Conservation (phyloP, 2,329 filamentous ascomycete genomes). For the Xylariomycetidae sp. region DNA sequence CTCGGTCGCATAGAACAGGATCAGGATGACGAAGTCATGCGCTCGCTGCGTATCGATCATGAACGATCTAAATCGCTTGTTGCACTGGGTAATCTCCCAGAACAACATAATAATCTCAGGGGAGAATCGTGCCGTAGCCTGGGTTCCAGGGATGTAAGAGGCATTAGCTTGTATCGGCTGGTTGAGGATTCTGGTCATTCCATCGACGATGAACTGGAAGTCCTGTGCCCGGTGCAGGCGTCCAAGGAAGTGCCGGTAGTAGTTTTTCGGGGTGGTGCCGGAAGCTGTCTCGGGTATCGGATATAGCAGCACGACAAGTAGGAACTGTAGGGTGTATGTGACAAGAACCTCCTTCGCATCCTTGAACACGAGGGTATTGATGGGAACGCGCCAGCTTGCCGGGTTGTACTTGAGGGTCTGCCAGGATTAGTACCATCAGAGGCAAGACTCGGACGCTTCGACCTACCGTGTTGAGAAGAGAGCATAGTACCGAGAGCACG, state of each 20-base stretch:
- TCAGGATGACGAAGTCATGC: slow-evolving; percentile 85
- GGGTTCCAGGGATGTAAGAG: slow-evolving; percentile 81
- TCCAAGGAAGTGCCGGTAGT: slow-evolving; percentile 86
- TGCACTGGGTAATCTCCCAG: slow-evolving; percentile 96
- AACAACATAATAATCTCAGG: slow-evolving; percentile 96
- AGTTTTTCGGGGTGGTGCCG: slow-evolving; percentile 70
- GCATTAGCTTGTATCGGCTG: slow-evolving; percentile 85
- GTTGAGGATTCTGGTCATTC: slow-evolving; percentile 86
- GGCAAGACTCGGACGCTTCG: slow-evolving; percentile 1
- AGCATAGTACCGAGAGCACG: slow-evolving; percentile 85
- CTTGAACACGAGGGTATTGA: slow-evolving; percentile 86
- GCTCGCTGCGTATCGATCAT: slow-evolving; percentile 93
- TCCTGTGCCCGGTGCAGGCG: slow-evolving; percentile 89
- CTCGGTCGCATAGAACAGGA: slow-evolving; percentile 89
- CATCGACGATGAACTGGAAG: slow-evolving; percentile 94
- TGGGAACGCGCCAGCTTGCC: slow-evolving; percentile 86
- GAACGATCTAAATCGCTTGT: slow-evolving; percentile 93
- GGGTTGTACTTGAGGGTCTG: slow-evolving; percentile 94
- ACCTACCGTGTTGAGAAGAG: slow-evolving; percentile 83
- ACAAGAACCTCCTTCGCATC: slow-evolving; percentile 87
- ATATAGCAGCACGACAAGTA: slow-evolving; percentile 81
- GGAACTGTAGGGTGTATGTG: slow-evolving; percentile 83
- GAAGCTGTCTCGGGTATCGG: slow-evolving; percentile 73
- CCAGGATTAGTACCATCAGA: neutral
- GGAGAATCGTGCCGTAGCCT: slow-evolving; percentile 75